Evolutionary conservation across 306 rosid genomes (phyloP).

Genomic region (Arachis hypogaea): DNA sequence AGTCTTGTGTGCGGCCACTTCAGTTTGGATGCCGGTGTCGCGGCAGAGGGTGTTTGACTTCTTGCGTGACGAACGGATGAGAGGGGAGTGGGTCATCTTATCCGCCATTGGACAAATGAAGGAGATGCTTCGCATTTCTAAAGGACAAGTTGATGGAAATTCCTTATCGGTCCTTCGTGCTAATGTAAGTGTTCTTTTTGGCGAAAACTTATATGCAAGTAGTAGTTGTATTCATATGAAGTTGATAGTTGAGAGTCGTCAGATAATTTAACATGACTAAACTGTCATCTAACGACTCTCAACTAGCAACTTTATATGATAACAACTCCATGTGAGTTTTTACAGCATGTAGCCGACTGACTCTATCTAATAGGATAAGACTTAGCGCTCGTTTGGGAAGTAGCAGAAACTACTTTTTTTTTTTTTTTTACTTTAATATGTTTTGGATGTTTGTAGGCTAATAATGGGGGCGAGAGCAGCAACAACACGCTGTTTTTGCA

Average conservation of each 20-base stretch:
- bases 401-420: too few species aligned
- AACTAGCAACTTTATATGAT: too few species aligned
- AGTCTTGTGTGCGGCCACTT: slow-evolving; percentile 77
- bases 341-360: too few species aligned
- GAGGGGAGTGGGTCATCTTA: slow-evolving; percentile 78
- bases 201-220: background rate
- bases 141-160: slow-evolving; percentile 64
- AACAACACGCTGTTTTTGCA: slow-evolving; percentile 63
- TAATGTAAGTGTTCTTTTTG: slow-evolving; percentile 43
- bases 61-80: slow-evolving; percentile 53
- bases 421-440: too few species aligned
- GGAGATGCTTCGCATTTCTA: slow-evolving; percentile 62
- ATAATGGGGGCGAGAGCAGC: slow-evolving; percentile 44
- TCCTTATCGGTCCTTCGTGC: slow-evolving; percentile 67
- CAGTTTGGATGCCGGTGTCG: slow-evolving; percentile 75
- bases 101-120: slow-evolving; percentile 57
- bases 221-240: background rate
- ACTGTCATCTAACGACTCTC: background rate
- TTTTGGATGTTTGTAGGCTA: slow-evolving; percentile 24
- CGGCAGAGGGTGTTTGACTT: slow-evolving; percentile 64
- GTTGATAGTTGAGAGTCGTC: background rate
- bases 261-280: too few species aligned
- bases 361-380: too few species aligned
- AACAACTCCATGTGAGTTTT: too few species aligned
- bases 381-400: too few species aligned